phyloP scores from a whole-genome alignment of 164 flowering plant genomes.

The Umbellularia californica region DNA sequence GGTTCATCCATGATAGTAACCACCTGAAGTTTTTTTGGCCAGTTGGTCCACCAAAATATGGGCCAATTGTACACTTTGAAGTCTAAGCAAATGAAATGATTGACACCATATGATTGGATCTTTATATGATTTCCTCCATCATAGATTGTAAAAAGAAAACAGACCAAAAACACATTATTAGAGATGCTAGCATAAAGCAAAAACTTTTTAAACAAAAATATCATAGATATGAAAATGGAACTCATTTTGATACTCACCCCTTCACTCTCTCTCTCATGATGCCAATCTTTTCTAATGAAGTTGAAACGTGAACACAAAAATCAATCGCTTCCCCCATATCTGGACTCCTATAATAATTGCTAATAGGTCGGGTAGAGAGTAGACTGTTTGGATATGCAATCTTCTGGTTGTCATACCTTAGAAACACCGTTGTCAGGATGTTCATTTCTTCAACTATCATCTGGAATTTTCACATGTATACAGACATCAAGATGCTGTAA shows the following conservation, averaged over 20 bases:
- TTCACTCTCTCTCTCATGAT: slow-evolving; percentile 38
- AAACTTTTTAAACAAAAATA: too few species aligned
- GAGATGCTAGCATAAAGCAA: too few species aligned
- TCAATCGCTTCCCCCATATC: slow-evolving; percentile 29
- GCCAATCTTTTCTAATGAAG: slow-evolving; percentile 40
- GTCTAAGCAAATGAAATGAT: too few species aligned
- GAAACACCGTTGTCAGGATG: slow-evolving; percentile 51
- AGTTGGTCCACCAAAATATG: too few species aligned
- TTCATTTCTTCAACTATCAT: slow-evolving; percentile 74
- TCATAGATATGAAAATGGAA: neutral
- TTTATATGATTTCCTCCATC: too few species aligned
- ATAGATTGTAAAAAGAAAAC: too few species aligned
- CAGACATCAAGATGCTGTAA: neutral
- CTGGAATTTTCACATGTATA: slow-evolving; percentile 17
- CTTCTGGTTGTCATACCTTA: slow-evolving; percentile 28
- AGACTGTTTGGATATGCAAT: slow-evolving; percentile 27
- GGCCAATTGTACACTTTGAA: too few species aligned
- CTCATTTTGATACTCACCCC: slow-evolving; percentile 21
- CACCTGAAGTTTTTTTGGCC: too few species aligned
- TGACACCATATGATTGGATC: too few species aligned
- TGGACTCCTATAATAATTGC: slow-evolving; percentile 35
- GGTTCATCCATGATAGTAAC: too few species aligned
- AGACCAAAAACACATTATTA: too few species aligned
- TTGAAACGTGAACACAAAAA: slow-evolving; percentile 24
- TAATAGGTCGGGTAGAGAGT: slow-evolving; percentile 25